Evolutionary conservation across 768 basidiomycete genomes (phyloP).

Genomic region (Lentinula boryana): DNA sequence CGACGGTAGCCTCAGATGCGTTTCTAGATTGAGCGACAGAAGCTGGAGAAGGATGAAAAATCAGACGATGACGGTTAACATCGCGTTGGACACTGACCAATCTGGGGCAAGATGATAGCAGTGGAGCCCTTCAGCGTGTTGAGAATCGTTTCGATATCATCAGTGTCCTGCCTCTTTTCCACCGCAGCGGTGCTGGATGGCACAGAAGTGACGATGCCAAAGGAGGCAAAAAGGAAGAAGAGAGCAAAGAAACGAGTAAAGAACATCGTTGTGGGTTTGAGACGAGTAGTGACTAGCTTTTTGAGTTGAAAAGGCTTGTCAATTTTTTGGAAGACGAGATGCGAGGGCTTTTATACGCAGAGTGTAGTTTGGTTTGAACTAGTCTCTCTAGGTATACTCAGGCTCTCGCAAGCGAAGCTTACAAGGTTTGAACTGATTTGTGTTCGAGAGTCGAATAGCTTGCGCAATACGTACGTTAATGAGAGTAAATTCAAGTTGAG

Average conservation of each 20-base stretch:
- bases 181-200: neutral
- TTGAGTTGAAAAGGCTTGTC: neutral
- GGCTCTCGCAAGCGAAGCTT: no score
- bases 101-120: neutral
- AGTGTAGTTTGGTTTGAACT: neutral
- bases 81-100: neutral
- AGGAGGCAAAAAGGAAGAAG: neutral
- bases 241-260: conserved; percentile 3
- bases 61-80: no score
- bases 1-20: conserved; percentile 12
- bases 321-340: neutral
- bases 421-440: neutral
- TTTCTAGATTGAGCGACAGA: conserved; percentile 10
- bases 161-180: neutral
- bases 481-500: no score
- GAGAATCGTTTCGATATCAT: conserved; percentile 1
- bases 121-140: conserved; percentile 1
- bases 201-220: neutral
- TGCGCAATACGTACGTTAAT: neutral
- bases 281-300: neutral
- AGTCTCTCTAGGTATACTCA: no score
- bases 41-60: neutral
- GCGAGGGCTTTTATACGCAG: neutral
- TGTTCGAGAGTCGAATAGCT: neutral
- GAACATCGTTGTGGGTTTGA: neutral